These are phyloP conservation scores for Debaryomycetaceae sp. DNA, from an alignment of 1,139 yeast genomes.

Conservation along the genomic window DNA sequence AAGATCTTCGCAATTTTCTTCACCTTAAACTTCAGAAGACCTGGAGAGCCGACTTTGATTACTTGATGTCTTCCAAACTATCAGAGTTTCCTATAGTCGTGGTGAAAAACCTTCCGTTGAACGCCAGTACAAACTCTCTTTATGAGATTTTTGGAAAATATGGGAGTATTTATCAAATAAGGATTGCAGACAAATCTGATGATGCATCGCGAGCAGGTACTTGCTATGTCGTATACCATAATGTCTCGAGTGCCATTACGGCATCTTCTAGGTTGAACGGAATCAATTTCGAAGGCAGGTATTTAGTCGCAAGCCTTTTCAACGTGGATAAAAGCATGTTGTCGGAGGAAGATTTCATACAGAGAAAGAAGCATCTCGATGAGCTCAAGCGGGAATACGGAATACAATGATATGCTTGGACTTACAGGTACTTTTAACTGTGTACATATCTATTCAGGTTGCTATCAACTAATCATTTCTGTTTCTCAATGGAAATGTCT, in stretches of 20 bases:
- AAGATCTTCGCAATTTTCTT: too few species aligned
- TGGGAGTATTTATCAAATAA: conserved; percentile 56
- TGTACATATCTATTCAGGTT: conserved; percentile 1
- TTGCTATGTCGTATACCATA: conserved; percentile 55
- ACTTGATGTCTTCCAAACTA: neutral
- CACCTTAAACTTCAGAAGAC: too few species aligned
- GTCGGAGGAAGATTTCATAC: conserved; percentile 17
- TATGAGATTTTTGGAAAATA: conserved; percentile 54
- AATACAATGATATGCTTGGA: conserved; percentile 4
- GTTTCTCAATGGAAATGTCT: conserved; percentile 27
- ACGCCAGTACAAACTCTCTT: conserved; percentile 43
- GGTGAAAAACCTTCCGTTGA: conserved; percentile 60
- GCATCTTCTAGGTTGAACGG: conserved; percentile 59
- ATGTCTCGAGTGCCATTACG: conserved; percentile 42
- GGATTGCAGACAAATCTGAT: conserved; percentile 38
- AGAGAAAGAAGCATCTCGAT: conserved; percentile 15
- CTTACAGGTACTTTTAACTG: neutral
- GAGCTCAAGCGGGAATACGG: conserved; percentile 14
- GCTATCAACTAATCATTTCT: neutral
- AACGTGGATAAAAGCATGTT: conserved; percentile 36
- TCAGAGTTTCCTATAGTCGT: conserved; percentile 45
- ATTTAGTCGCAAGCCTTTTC: conserved; percentile 49
- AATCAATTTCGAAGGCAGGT: conserved; percentile 57
- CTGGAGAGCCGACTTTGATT: too few species aligned
- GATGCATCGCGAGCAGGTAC: conserved; percentile 36